These are phyloP conservation scores for Geotrichum macrosporum DNA, from an alignment of 1,139 yeast species.

Conservation along the genomic window DNA sequence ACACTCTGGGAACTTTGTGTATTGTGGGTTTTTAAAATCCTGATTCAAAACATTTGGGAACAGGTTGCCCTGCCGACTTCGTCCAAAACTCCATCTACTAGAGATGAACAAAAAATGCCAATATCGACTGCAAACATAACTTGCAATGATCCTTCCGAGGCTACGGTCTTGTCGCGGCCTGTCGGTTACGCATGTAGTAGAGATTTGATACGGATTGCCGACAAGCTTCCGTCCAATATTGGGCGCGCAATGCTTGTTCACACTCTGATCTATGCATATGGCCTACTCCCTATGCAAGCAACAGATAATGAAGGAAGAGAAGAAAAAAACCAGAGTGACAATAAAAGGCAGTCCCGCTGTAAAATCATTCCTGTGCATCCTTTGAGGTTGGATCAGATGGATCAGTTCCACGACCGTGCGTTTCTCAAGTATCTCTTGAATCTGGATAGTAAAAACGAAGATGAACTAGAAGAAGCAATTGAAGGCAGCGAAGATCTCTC, in stretches of 20 bases:
- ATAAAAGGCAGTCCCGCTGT: slow-evolving; percentile 5
- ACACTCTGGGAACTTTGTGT: background rate
- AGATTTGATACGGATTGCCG: slow-evolving; percentile 40
- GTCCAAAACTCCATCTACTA: no score
- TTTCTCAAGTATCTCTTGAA: slow-evolving; percentile 40
- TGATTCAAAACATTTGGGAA: no score
- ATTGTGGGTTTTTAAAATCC: background rate
- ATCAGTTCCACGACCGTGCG: slow-evolving; percentile 40
- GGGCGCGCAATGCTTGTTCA: slow-evolving; percentile 49
- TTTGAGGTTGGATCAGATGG: slow-evolving; percentile 36
- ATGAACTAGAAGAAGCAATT: slow-evolving; percentile 26
- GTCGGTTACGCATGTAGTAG: slow-evolving; percentile 33
- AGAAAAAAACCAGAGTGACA: background rate
- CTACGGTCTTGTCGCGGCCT: no score
- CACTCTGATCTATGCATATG: slow-evolving; percentile 45
- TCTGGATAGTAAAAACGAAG: slow-evolving; percentile 26
- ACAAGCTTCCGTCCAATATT: slow-evolving; percentile 50
- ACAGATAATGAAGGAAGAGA: background rate
- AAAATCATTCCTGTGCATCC: slow-evolving; percentile 19
- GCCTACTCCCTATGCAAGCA: slow-evolving; percentile 30
- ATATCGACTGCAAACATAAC: background rate
- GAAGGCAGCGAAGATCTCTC: slow-evolving; percentile 9
- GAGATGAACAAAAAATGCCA: background rate
- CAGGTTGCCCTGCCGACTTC: background rate
- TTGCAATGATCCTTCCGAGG: background rate